phyloP scores from a whole-genome alignment of 2,329 filamentous ascomycete species.

The Trichoderma sp. region DNA sequence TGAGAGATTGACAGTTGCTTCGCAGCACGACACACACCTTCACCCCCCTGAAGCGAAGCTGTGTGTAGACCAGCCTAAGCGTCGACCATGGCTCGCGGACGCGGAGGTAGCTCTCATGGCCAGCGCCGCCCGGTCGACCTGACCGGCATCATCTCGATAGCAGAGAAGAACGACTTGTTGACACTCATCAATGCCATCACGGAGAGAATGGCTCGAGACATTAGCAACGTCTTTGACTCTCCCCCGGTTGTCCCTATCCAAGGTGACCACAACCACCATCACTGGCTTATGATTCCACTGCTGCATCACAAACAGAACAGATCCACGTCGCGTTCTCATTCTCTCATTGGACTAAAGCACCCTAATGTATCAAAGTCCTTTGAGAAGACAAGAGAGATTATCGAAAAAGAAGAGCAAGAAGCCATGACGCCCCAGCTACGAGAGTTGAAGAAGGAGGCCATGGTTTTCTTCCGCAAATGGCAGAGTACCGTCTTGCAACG shows the following conservation, averaged over 20 bases:
- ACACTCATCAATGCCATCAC: conserved; percentile 55
- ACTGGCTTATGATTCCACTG: conserved; percentile 44
- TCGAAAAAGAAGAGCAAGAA: conserved; percentile 40
- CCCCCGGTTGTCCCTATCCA: conserved; percentile 42
- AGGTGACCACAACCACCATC: conserved; percentile 36
- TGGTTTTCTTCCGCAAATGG: conserved; percentile 81
- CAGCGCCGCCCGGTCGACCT: conserved; percentile 54
- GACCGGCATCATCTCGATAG: conserved; percentile 50
- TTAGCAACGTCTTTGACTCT: conserved; percentile 56
- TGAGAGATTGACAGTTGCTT: not conserved
- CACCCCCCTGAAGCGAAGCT: not conserved
- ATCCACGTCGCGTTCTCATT: conserved; percentile 23
- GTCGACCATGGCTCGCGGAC: conserved; percentile 45
- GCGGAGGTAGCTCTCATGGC: conserved; percentile 39
- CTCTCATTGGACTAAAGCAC: conserved; percentile 13
- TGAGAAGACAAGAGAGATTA: conserved; percentile 36
- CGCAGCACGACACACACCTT: not conserved
- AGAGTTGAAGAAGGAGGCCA: conserved; percentile 69
- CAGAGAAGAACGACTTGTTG: conserved; percentile 57
- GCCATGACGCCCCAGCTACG: conserved; percentile 52
- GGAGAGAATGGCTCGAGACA: conserved; percentile 57
- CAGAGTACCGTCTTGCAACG: conserved; percentile 68
- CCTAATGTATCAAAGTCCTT: conserved; percentile 32
- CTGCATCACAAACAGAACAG: conserved; percentile 37
- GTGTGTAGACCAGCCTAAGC: not conserved